Evolutionary conservation across 768 basidiomycete genomes (phyloP), one percentile per base, ranked within the genome.

Genomic region (Kwoniella sp.): DNA sequence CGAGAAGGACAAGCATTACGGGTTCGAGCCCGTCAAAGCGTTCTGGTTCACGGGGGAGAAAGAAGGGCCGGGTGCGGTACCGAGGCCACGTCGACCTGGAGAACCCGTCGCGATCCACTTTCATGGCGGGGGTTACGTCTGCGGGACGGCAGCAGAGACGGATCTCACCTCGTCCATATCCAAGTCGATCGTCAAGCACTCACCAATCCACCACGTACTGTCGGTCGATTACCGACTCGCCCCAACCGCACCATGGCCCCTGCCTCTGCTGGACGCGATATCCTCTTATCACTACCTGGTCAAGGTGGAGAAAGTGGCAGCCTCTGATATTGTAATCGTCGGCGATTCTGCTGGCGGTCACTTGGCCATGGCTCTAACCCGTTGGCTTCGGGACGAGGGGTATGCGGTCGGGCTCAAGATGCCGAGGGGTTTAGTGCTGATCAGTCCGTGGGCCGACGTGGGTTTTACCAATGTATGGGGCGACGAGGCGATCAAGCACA

Each of bases 291-390:
- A 95, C 61, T 80, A 91, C 27, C 79, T 99, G n/a, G 79, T 84
- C 1, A 84, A 89, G 53, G 38, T 38, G 3, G 82, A 93, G 40
- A 81, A 83, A 40, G 87, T 96, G 37, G 86, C 89, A 2, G 81
- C 91, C 0, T 84, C 87, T 75, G 93, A 93, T 64, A 87, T 98
- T 53, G 45, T 71, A 5, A 31, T 71, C 39, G 83, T 67, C 5
- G 93, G 93, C 5, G 93, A 99, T 70, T 91, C 89, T 56, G 93
- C 93, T 5, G 93, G 93, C 6, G 93, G 91, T 20, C 91, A 87
- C 3, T 76, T 99, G 4, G 79, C 83, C 17, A 79, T 95, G 0
- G 90, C 89, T 0, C 74, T 90, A 43, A 74, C 92, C 36, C 83
- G 96, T 81, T 99, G 92, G 72, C 80, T 99, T 15, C 80, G 93